Percentiles rank a stretch among this genome's conserved stretches.
These are phyloP conservation scores for Alternaria sp. DNA, from an alignment of 2,329 filamentous ascomycete species.

Conservation along the genomic window DNA sequence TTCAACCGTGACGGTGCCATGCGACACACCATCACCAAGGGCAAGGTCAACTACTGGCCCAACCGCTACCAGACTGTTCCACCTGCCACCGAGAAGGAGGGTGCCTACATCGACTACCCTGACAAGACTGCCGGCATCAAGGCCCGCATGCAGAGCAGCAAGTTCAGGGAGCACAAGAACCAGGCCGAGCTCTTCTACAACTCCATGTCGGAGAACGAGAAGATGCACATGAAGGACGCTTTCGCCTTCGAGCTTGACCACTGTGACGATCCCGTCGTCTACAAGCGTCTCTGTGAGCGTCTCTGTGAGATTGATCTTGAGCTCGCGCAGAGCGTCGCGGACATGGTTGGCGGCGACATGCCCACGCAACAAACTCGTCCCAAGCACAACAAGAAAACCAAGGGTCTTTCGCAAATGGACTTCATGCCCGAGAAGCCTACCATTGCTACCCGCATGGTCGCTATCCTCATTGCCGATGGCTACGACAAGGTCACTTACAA, in stretches of 20 bases:
- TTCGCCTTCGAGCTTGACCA: slow-evolving; percentile 79
- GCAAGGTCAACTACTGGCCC: slow-evolving; percentile 81
- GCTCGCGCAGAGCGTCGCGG: slow-evolving; percentile 73
- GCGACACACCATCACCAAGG: slow-evolving; percentile 76
- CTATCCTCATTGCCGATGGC: slow-evolving; percentile 79
- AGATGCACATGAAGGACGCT: slow-evolving; percentile 67
- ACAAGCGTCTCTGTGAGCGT: slow-evolving; percentile 72
- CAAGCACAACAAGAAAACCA: slow-evolving; percentile 74
- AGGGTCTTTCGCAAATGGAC: slow-evolving; percentile 73
- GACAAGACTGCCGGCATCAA: slow-evolving; percentile 75
- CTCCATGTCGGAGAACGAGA: slow-evolving; percentile 72
- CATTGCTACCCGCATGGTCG: slow-evolving; percentile 75
- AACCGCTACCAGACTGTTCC: slow-evolving; percentile 72
- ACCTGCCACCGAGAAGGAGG: slow-evolving; percentile 68
- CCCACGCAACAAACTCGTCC: slow-evolving; percentile 62
- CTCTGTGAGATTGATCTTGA: slow-evolving; percentile 75
- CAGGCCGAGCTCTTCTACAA: slow-evolving; percentile 88
- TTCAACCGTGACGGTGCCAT: slow-evolving; percentile 77
- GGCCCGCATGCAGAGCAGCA: slow-evolving; percentile 70
- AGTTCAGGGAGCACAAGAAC: slow-evolving; percentile 79
- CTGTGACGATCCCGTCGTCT: slow-evolving; percentile 80
- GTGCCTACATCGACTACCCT: slow-evolving; percentile 73
- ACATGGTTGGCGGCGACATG: slow-evolving; percentile 71
- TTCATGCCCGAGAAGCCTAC: slow-evolving; percentile 69
- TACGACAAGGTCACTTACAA: slow-evolving; percentile 73